Evolutionary conservation across 2,329 filamentous ascomycete genomes (phyloP), one percentile per base, ranked within the genome.

Genomic region (Diaporthe ilicicola): DNA sequence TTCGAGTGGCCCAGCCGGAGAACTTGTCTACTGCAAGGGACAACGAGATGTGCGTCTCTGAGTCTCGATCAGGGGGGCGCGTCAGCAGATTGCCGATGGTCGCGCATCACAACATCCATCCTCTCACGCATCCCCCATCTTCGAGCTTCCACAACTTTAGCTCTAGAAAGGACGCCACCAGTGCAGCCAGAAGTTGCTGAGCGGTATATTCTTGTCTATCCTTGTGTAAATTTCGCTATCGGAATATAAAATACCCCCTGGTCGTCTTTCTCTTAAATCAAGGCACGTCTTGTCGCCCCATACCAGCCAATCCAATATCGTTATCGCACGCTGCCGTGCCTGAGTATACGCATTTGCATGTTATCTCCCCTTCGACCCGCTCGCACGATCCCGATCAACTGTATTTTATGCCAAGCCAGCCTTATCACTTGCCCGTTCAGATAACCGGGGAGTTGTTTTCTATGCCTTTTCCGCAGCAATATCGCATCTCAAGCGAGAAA

Each of bases 131-230:
- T 27, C 24, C 64, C 22, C 17, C 29, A 37, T 68, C 39, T 24
- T 59, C 37, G 22, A 39, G 62, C 48, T 66, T 53, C 39, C 65
- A 67, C 51, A 19, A 56, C 51, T 67, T 32, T 50, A 59, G 65
- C 65, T 67, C 29, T 27, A 56, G 24, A 17, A 27, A 22, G 27
- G 42, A 42, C 42, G 42, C 65, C 65, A 50, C 51, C 42, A 15
- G 29, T 39, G 42, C 39, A n/a, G 51, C 53, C 51, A 19, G 7
- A 10, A 22, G 65, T 48, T 29, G 53, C 29, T 59, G 34, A 42
- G 32, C 22, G 3, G 62, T 46, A 34, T 22, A 24, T 46, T 54
- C 53, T 39, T 50, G 19, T 34, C 53, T 17, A 42, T 27, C 8
- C 34, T 29, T 46, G 29, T 50, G 65, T 19, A 17, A 24, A 19